Conservation (phyloP, 2,329 filamentous ascomycete genomes). For the Coniochaeta sp. region DNA sequence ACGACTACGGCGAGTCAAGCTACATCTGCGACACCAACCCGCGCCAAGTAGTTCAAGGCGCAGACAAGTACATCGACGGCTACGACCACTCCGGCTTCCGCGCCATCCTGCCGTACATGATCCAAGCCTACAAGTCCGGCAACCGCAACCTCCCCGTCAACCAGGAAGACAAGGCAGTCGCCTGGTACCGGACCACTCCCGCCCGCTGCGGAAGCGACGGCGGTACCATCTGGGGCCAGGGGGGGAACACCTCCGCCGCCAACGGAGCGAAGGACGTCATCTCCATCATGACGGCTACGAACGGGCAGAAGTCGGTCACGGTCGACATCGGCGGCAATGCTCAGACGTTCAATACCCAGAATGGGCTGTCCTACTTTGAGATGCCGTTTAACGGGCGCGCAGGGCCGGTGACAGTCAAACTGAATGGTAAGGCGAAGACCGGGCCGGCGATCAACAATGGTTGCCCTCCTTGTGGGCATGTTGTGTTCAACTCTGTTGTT, state of each 20-base stretch:
- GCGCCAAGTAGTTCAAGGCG: slow-evolving; percentile 36
- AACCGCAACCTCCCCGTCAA: slow-evolving; percentile 20
- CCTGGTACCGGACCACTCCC: slow-evolving; percentile 36
- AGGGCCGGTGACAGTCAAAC: slow-evolving; percentile 30
- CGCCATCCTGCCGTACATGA: slow-evolving; percentile 39
- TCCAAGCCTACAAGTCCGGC: slow-evolving; percentile 41
- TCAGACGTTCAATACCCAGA: slow-evolving; percentile 20
- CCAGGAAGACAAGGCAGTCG: slow-evolving; percentile 25
- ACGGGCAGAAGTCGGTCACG: slow-evolving; percentile 22
- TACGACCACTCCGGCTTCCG: slow-evolving; percentile 43
- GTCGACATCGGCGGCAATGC: slow-evolving; percentile 28
- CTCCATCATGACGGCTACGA: slow-evolving; percentile 32
- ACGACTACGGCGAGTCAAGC: slow-evolving; percentile 54
- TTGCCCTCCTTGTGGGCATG: slow-evolving; percentile 18
- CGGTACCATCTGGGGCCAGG: slow-evolving; percentile 32
- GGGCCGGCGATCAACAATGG: slow-evolving; percentile 28
- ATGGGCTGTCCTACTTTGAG: slow-evolving; percentile 27
- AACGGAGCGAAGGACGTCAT: slow-evolving; percentile 34
- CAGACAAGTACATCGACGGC: slow-evolving; percentile 37
- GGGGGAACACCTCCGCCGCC: slow-evolving; percentile 23
- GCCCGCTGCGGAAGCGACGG: slow-evolving; percentile 23
- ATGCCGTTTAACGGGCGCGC: slow-evolving; percentile 28
- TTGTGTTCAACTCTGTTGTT: slow-evolving; percentile 6
- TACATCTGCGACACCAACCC: slow-evolving; percentile 45
- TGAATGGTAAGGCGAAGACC: slow-evolving; percentile 27